phyloP scores from a whole-genome alignment of 2,329 filamentous ascomycete genomes.

The Arachnomyces sp. region DNA sequence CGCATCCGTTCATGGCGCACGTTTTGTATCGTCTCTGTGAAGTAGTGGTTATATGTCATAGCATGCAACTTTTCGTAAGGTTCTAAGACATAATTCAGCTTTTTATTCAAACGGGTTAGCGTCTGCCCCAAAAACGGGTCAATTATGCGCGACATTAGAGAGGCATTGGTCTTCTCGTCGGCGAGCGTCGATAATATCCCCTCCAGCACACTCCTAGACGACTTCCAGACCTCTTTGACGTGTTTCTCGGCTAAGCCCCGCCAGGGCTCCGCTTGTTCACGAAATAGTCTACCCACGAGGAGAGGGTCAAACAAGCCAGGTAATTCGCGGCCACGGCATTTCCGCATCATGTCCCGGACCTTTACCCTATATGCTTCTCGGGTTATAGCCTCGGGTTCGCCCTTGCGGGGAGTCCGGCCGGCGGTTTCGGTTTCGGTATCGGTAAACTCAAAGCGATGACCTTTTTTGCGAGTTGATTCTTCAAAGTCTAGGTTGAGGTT shows the following conservation, averaged over 20 bases:
- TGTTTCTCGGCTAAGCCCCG: constrained; percentile 28
- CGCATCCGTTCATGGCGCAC: constrained; percentile 5
- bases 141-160: constrained; percentile 30
- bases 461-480: constrained; percentile 7
- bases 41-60: constrained; percentile 31
- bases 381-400: no score
- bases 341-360: constrained; percentile 30
- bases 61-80: constrained; percentile 26
- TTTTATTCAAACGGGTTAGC: constrained; percentile 27
- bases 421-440: no score
- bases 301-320: constrained; percentile 52
- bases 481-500: constrained; percentile 12
- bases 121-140: constrained; percentile 32
- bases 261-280: constrained; percentile 51
- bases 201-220: constrained; percentile 26
- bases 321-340: constrained; percentile 45
- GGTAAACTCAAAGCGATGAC: constrained; percentile 10
- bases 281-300: constrained; percentile 51
- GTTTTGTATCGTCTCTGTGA: constrained; percentile 26
- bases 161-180: constrained; percentile 29
- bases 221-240: constrained; percentile 26
- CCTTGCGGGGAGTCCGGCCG: no score
- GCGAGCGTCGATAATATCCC: constrained; percentile 27
- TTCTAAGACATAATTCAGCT: constrained; percentile 37
- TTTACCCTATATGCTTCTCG: constrained; percentile 29